phyloP scores from a whole-genome alignment of 495 filamentous ascomycete genomes.

The Annulohypoxylon maeteangense region DNA sequence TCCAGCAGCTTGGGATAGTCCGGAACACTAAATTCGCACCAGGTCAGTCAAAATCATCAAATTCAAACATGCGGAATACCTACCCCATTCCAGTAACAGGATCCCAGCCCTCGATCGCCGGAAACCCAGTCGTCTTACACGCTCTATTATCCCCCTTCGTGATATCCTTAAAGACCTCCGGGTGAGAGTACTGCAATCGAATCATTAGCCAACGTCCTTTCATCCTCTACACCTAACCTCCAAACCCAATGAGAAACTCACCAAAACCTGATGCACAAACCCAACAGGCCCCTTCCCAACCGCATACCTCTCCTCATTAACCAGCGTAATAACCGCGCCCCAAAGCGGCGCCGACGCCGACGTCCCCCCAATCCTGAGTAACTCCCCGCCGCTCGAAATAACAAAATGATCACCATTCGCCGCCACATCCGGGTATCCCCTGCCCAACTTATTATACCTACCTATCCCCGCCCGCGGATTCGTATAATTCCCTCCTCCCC shows the following conservation, averaged over 20 bases:
- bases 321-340: conserved; percentile 64
- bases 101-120: conserved; percentile 65
- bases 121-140: conserved; percentile 68
- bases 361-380: conserved; percentile 59
- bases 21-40: conserved; percentile 40
- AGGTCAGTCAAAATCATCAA: conserved; percentile 22
- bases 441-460: conserved; percentile 64
- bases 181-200: conserved; percentile 60
- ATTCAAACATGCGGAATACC: conserved; percentile 30
- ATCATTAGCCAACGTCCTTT: not conserved
- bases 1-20: conserved; percentile 51
- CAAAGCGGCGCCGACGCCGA: conserved; percentile 51
- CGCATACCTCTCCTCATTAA: conserved; percentile 69
- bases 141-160: conserved; percentile 67
- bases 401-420: conserved; percentile 69
- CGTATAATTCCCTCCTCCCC: conserved; percentile 40
- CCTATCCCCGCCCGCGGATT: conserved; percentile 32
- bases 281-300: conserved; percentile 67
- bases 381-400: conserved; percentile 56
- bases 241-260: conserved; percentile 18
- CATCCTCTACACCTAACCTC: not conserved
- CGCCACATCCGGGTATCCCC: conserved; percentile 69
- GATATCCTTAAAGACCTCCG: conserved; percentile 70
- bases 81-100: conserved; percentile 69
- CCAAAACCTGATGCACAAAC: conserved; percentile 69